phyloP scores from a whole-genome alignment of 2,329 filamentous ascomycete genomes.

The Cytospora schulzeri region DNA sequence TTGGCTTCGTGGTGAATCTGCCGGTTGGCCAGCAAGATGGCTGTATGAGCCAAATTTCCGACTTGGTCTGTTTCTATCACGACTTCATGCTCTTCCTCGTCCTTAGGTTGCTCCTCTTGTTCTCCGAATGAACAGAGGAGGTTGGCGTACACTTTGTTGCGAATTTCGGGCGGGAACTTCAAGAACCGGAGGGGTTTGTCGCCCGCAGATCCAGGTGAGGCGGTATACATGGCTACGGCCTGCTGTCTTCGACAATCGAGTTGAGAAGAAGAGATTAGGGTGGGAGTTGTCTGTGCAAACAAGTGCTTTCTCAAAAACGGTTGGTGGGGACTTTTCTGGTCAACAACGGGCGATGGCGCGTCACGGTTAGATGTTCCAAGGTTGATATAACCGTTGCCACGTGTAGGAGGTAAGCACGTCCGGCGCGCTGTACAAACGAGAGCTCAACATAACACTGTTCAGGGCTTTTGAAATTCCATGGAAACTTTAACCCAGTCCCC shows the following conservation, averaged over 20 bases:
- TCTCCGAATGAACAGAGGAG: constrained; percentile 13
- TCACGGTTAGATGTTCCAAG: too few species aligned
- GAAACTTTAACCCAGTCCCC: background rate
- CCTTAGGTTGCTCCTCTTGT: background rate
- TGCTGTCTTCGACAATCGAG: background rate
- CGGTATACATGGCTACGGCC: background rate
- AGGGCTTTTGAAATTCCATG: background rate
- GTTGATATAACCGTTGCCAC: too few species aligned
- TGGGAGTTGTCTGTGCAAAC: too few species aligned
- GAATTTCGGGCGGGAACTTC: constrained; percentile 10
- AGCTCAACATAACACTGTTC: too few species aligned
- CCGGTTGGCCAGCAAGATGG: constrained; percentile 17
- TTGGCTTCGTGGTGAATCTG: constrained; percentile 19
- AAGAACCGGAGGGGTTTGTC: constrained; percentile 3
- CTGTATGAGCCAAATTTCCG: background rate
- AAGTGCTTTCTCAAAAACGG: too few species aligned
- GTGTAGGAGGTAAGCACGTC: too few species aligned
- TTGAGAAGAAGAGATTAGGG: background rate
- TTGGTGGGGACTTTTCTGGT: too few species aligned
- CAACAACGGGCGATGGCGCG: too few species aligned
- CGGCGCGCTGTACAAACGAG: too few species aligned
- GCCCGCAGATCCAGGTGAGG: background rate
- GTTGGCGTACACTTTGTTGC: constrained; percentile 8
- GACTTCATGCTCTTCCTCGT: background rate
- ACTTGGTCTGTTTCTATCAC: too few species aligned